Conservation (phyloP, 768 basidiomycete species). For the Suillus tomentosus region DNA sequence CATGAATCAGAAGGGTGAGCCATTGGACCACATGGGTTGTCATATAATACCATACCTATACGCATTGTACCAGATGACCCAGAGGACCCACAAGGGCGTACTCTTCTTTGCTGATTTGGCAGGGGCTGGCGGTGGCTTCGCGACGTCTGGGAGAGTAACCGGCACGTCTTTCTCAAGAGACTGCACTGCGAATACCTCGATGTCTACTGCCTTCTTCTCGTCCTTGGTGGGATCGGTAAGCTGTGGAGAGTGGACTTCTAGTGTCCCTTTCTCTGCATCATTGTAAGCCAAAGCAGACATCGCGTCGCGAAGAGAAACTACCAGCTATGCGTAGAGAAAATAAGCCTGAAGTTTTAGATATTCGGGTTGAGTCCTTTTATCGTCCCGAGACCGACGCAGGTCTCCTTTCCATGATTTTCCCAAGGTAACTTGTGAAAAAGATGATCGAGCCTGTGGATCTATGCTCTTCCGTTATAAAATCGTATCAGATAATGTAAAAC, state of each 20-base stretch:
- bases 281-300: conserved; percentile 48
- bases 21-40: background rate
- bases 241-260: conserved; percentile 42
- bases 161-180: conserved; percentile 46
- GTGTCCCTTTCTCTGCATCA: conserved; percentile 61
- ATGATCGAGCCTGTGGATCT: conserved; percentile 6
- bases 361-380: conserved; percentile 26
- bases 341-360: conserved; percentile 5
- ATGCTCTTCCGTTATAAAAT: too few relatives aligned
- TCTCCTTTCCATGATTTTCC: conserved; percentile 12
- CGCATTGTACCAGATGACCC: conserved; percentile 77
- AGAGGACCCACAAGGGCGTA: conserved; percentile 59
- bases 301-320: conserved; percentile 18
- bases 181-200: conserved; percentile 33
- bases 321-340: conserved; percentile 15
- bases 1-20: conserved; percentile 5
- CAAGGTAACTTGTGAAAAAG: conserved; percentile 10
- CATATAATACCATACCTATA: conserved; percentile 53
- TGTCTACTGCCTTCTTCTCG: conserved; percentile 41
- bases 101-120: conserved; percentile 53
- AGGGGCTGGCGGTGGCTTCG: conserved; percentile 36
- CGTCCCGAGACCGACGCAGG: conserved; percentile 2
- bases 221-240: conserved; percentile 34
- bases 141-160: conserved; percentile 34
- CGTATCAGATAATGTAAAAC: too few relatives aligned